Percentiles rank a stretch among this genome's conserved stretches.
phyloP scores from a whole-genome alignment of 331 rosid genomes.

The Acacia pycnantha region DNA sequence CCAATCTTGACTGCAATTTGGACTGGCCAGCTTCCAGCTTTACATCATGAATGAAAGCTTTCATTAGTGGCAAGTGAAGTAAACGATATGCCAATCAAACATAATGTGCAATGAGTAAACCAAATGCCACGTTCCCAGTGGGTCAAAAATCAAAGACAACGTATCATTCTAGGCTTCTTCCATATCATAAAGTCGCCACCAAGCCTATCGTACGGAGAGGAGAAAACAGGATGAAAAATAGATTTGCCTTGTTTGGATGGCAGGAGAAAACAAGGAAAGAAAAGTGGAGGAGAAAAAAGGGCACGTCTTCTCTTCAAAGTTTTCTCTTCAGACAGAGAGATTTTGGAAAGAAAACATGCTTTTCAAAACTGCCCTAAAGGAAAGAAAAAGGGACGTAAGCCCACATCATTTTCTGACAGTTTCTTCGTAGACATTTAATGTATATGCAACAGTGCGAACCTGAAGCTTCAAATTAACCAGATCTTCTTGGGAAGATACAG shows the following conservation, averaged over 20 bases:
- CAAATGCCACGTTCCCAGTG: neutral
- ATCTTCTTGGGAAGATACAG: conserved; percentile 68
- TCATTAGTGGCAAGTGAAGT: conserved; percentile 21
- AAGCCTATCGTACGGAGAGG: neutral
- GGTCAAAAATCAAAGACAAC: conserved; percentile 1
- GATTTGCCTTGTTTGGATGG: neutral
- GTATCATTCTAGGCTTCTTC: conserved; percentile 5
- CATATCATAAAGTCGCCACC: conserved; percentile 2
- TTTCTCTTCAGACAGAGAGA: neutral
- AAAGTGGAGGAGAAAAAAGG: neutral
- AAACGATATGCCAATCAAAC: conserved; percentile 9
- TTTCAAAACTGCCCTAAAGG: neutral
- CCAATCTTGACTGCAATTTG: conserved; percentile 82
- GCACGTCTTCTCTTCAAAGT: neutral
- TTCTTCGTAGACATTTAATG: neutral
- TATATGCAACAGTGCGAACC: conserved; percentile 57
- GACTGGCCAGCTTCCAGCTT: conserved; percentile 88
- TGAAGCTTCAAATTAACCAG: conserved; percentile 83
- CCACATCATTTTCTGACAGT: neutral
- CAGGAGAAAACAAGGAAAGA: neutral
- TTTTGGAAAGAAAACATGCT: neutral
- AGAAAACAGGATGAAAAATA: neutral
- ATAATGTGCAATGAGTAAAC: conserved; percentile 16
- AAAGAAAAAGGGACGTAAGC: neutral
- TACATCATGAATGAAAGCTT: conserved; percentile 36